Evolutionary conservation across 768 basidiomycete genomes (phyloP).

Genomic region (Tulasnella calospora): DNA sequence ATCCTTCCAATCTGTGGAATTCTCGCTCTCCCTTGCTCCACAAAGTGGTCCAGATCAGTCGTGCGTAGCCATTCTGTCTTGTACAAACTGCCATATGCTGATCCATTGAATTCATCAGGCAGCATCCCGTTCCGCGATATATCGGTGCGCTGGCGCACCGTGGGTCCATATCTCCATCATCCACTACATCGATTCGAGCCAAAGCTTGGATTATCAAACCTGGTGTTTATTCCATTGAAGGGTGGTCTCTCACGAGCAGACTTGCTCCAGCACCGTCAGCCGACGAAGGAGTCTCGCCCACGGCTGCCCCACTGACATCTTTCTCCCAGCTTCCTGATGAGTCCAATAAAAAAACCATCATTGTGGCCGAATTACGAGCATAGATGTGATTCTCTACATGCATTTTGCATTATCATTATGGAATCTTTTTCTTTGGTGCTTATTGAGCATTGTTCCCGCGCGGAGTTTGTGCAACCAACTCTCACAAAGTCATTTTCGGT

Average conservation of each 20-base stretch:
- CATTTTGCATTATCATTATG: conserved; percentile 8
- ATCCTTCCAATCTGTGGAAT: conserved; percentile 54
- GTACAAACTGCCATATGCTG: not conserved
- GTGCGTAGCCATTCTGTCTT: conserved; percentile 30
- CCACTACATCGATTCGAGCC: conserved; percentile 44
- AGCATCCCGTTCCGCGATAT: conserved; percentile 52
- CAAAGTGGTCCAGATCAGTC: conserved; percentile 25
- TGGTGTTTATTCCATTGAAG: conserved; percentile 58
- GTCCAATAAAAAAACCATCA: not conserved
- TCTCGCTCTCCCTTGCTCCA: conserved; percentile 47
- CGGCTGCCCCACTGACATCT: not conserved
- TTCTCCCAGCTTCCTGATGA: not conserved
- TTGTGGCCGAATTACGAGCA: not conserved
- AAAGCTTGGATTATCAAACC: conserved; percentile 59
- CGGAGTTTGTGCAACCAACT: not conserved
- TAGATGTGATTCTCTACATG: not conserved
- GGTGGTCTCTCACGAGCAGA: conserved; percentile 59
- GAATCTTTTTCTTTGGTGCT: not conserved
- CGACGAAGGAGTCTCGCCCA: not conserved
- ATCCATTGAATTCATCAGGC: conserved; percentile 30
- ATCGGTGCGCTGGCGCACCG: conserved; percentile 63
- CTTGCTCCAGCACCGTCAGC: not conserved
- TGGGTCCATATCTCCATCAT: conserved; percentile 51
- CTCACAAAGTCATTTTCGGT: not conserved
- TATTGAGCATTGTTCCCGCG: not conserved